Evolutionary conservation across 2,329 filamentous ascomycete species (phyloP), one percentile per base, ranked within the genome.

Genomic region (Fusarium mundagurra): DNA sequence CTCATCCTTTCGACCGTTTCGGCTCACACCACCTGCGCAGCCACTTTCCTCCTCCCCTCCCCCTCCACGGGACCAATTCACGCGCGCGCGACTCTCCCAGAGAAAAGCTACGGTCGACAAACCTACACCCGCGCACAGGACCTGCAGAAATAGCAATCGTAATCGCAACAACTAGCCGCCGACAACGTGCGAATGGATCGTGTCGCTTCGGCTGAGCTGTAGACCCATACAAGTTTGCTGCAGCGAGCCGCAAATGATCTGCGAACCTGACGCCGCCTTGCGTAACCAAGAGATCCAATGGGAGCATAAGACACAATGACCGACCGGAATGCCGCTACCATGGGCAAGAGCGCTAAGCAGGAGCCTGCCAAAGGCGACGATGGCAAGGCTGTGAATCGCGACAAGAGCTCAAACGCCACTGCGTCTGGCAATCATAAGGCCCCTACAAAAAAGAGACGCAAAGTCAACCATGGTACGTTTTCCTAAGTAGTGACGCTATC

Each of bases 361-460:
- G 76, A 77, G 64, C 67, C 57, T 63, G 67, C 59, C 76, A 77
- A 73, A 72, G 59, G 63, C 48, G 74, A 76, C 58, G 78, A 79
- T 61, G 76, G 74, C 64, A 82, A 82, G 71, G 74, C 76, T 60
- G 80, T 78, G 61, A 79, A 80, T 72, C 78, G 74, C 61, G 77
- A 77, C 55, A 81, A 81, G 61, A 71, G 53, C 69, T 70, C 73
- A 34, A 77, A 80, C 63, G 69, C 76, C 61, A 66, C 72, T 62
- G 76, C 72, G 53, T 64, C 63, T 53, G 73, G 68, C 50, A 76
- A 70, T 51, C 77, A 84, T 75, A 88, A 89, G 83, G 93, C 90
- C 82, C 91, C 92, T 65, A 95, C 93, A 55, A 95, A 94, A 86
- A 95, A 95, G 88, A 89, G 93, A 85, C 92, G 93, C 87, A 96